A percentile compares a stretch with the other conserved stretches of the same genome.
These are phyloP conservation scores for Vickermania spadyakhi DNA, from an alignment of 208 protist species.

Conservation along the genomic window DNA sequence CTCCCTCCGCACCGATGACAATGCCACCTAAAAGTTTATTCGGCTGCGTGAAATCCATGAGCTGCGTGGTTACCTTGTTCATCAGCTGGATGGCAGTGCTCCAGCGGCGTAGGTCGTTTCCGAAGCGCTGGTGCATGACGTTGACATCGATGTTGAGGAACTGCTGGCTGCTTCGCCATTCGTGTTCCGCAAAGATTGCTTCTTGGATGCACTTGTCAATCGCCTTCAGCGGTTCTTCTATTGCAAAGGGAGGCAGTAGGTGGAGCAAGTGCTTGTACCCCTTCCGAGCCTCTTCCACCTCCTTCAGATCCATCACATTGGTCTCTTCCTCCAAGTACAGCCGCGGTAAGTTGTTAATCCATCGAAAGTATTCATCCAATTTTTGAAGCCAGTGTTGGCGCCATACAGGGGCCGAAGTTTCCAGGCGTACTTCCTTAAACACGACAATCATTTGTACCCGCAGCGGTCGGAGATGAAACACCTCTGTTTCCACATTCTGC, in stretches of 20 bases:
- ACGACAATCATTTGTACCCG: constrained; percentile 75
- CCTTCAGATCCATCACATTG: neutral
- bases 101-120: constrained; percentile 67
- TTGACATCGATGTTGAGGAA: constrained; percentile 76
- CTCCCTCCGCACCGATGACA: constrained; percentile 71
- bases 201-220: constrained; percentile 78
- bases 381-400: constrained; percentile 71
- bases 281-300: constrained; percentile 2
- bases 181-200: constrained; percentile 55
- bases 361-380: constrained; percentile 63
- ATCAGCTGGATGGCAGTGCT: constrained; percentile 48
- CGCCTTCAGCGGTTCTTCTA: constrained; percentile 55
- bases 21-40: constrained; percentile 80
- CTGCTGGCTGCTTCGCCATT: constrained; percentile 81
- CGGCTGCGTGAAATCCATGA: constrained; percentile 86
- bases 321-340: constrained; percentile 34
- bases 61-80: constrained; percentile 41
- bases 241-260: constrained; percentile 23
- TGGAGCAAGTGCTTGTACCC: constrained; percentile 53
- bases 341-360: constrained; percentile 57
- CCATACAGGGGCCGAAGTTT: constrained; percentile 45
- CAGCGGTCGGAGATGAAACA: constrained; percentile 72
- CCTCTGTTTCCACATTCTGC: constrained; percentile 29
- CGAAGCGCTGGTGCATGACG: constrained; percentile 75
- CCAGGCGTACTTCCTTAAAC: constrained; percentile 66